Conservation (phyloP, 352 stramenopile genomes). For the Pythium insidiosum region DNA sequence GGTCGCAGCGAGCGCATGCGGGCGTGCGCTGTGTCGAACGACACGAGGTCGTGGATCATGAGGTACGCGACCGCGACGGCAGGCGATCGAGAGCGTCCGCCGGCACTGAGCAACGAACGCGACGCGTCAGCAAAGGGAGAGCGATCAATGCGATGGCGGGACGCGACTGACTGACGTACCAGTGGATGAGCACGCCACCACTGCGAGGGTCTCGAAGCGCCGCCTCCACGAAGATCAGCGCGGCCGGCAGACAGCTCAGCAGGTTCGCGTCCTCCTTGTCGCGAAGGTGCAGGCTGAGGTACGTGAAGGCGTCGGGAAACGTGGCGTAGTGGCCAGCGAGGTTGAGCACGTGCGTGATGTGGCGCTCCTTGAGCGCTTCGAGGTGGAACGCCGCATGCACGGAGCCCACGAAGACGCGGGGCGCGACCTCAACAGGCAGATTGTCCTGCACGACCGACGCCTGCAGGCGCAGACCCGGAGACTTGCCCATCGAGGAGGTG, state of each 20-base stretch:
- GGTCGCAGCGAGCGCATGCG: slow-evolving; percentile 52
- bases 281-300: slow-evolving; percentile 83
- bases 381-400: slow-evolving; percentile 85
- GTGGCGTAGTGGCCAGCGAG: slow-evolving; percentile 78
- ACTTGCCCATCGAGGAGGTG: slow-evolving; percentile 33
- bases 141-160: no score
- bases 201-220: slow-evolving; percentile 24
- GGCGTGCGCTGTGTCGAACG: slow-evolving; percentile 32
- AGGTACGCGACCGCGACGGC: slow-evolving; percentile 73
- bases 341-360: slow-evolving; percentile 84
- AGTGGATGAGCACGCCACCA: slow-evolving; percentile 80
- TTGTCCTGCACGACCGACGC: slow-evolving; percentile 81
- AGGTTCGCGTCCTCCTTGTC: slow-evolving; percentile 88
- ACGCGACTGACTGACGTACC: slow-evolving; percentile 15
- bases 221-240: slow-evolving; percentile 74
- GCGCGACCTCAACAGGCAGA: slow-evolving; percentile 56
- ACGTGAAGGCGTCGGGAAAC: slow-evolving; percentile 85
- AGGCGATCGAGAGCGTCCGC: slow-evolving; percentile 76
- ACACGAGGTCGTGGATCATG: slow-evolving; percentile 57
- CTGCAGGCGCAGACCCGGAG: slow-evolving; percentile 45
- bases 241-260: slow-evolving; percentile 74
- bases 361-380: slow-evolving; percentile 61
- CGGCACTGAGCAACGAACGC: slow-evolving; percentile 26
- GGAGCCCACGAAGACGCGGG: slow-evolving; percentile 75
- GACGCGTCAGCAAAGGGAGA: no score